Percentiles rank a stretch among this genome's conserved stretches.
phyloP scores from a whole-genome alignment of 2,329 filamentous ascomycete species.

The Beauveria varroae region DNA sequence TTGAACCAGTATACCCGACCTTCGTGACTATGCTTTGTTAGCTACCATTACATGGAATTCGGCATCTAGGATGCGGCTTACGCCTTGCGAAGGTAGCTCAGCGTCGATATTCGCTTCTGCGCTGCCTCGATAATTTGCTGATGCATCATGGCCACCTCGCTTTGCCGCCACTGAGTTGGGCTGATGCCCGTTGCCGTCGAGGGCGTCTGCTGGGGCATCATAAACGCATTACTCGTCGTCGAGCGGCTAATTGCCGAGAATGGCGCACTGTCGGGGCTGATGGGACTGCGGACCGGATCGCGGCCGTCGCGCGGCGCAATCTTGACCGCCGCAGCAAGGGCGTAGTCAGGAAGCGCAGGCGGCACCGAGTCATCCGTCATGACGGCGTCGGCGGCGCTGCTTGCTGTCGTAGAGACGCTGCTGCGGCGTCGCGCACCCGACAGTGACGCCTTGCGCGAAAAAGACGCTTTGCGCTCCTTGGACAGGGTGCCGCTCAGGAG shows the following conservation, averaged over 20 bases:
- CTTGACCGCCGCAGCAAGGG: constrained; percentile 41
- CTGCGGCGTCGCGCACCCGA: constrained; percentile 37
- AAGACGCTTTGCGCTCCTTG: constrained; percentile 46
- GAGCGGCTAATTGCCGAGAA: constrained; percentile 37
- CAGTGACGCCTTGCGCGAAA: constrained; percentile 47
- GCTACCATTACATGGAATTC: neutral
- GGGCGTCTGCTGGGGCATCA: constrained; percentile 19
- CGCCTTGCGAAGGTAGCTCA: constrained; percentile 91
- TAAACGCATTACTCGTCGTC: constrained; percentile 27
- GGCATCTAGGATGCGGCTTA: constrained; percentile 38
- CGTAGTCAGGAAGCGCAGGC: constrained; percentile 47
- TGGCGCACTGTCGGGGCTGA: constrained; percentile 28
- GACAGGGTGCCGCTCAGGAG: constrained; percentile 3
- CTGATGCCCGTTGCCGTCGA: constrained; percentile 8
- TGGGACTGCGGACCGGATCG: constrained; percentile 18
- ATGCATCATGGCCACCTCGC: constrained; percentile 42
- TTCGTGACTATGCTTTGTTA: constrained; percentile 59
- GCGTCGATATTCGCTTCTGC: constrained; percentile 85
- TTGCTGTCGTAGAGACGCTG: constrained; percentile 24
- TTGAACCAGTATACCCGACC: constrained; percentile 98
- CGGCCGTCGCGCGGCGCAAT: constrained; percentile 22
- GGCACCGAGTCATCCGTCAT: constrained; percentile 40
- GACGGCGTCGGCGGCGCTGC: constrained; percentile 28
- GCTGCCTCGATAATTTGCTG: constrained; percentile 75
- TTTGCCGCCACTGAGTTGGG: constrained; percentile 28